Percentiles rank a stretch among this genome's conserved stretches.
These are phyloP conservation scores for Lanmaoa rubissima DNA, from an alignment of 768 basidiomycete species.

Conservation along the genomic window DNA sequence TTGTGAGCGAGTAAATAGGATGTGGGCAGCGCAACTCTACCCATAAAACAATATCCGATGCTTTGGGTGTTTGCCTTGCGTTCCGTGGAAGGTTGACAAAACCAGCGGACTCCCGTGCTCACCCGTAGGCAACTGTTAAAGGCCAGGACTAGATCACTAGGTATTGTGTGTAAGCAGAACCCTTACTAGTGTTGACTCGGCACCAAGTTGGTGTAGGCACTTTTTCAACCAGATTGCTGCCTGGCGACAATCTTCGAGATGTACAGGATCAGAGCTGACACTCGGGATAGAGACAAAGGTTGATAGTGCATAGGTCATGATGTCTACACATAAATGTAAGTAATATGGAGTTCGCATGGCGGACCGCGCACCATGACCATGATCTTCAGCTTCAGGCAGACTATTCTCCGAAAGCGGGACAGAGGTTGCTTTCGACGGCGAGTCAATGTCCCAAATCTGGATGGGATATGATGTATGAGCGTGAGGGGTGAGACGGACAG, in stretches of 20 bases:
- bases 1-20: background rate
- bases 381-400: constrained; percentile 13
- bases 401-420: background rate
- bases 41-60: constrained; percentile 91
- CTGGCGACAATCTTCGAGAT: constrained; percentile 88
- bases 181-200: constrained; percentile 69
- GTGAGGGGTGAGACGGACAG: background rate
- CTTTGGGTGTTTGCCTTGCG: constrained; percentile 53
- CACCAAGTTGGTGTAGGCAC: constrained; percentile 85
- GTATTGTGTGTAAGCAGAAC: background rate
- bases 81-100: constrained; percentile 80
- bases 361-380: constrained; percentile 20
- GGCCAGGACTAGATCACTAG: background rate
- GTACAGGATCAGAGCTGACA: constrained; percentile 63
- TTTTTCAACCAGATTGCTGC: constrained; percentile 92
- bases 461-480: background rate
- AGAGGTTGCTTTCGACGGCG: constrained; percentile 13
- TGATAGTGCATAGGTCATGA: constrained; percentile 73
- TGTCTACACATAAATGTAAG: constrained; percentile 43
- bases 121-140: constrained; percentile 65
- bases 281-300: constrained; percentile 89
- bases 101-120: constrained; percentile 85
- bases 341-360: background rate
- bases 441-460: constrained; percentile 55
- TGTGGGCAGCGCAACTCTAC: constrained; percentile 34